These are phyloP conservation scores for Dactylellina cionopaga DNA, from an alignment of 2,329 filamentous ascomycete genomes.

Conservation along the genomic window DNA sequence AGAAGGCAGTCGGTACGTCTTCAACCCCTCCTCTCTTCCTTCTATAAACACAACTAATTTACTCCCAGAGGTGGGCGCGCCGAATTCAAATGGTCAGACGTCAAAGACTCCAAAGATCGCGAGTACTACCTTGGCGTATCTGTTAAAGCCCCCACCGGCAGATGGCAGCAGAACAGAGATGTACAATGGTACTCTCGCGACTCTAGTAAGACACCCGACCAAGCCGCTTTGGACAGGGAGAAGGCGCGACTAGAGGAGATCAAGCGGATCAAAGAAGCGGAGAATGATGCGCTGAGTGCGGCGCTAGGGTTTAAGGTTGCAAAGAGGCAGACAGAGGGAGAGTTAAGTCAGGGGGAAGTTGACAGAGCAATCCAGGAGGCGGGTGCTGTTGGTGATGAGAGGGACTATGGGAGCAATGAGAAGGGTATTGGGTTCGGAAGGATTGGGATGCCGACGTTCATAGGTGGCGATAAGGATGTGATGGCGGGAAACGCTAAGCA, in stretches of 20 bases:
- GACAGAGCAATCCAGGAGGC: conserved; percentile 66
- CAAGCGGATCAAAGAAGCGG: conserved; percentile 69
- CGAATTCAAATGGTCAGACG: conserved; percentile 97
- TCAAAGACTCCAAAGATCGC: conserved; percentile 84
- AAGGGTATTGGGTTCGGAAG: conserved; percentile 58
- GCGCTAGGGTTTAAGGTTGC: conserved; percentile 83
- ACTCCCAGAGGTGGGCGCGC: conserved; percentile 76
- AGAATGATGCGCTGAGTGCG: conserved; percentile 86
- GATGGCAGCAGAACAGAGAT: conserved; percentile 85
- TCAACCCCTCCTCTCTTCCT: background rate
- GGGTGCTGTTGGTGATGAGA: conserved; percentile 56
- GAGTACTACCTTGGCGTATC: conserved; percentile 93
- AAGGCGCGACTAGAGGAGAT: conserved; percentile 53
- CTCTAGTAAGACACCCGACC: conserved; percentile 56
- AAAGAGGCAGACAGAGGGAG: conserved; percentile 65
- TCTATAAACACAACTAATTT: background rate
- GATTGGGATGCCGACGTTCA: conserved; percentile 59
- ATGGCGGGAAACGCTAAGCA: conserved; percentile 57
- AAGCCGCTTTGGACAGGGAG: conserved; percentile 50
- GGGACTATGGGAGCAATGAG: conserved; percentile 57
- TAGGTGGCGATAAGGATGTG: conserved; percentile 55
- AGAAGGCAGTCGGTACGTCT: conserved; percentile 47
- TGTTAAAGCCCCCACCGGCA: conserved; percentile 87
- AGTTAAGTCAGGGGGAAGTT: conserved; percentile 68
- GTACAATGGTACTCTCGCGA: conserved; percentile 73